phyloP scores from a whole-genome alignment of 768 basidiomycete genomes.

The Leccinum disarticulatum region DNA sequence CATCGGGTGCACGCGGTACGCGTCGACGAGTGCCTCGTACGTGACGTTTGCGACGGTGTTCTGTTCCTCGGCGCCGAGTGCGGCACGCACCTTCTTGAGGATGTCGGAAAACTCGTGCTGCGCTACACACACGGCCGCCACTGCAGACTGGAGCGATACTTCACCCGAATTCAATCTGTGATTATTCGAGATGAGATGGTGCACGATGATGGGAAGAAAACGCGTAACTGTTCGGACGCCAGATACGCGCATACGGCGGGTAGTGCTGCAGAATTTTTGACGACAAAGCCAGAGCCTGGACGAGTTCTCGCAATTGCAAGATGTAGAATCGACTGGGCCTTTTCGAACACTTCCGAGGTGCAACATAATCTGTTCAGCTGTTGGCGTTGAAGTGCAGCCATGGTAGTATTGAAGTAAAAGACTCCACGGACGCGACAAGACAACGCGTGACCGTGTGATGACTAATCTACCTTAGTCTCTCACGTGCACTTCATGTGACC shows the following conservation, averaged over 20 bases:
- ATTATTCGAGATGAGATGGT: background rate
- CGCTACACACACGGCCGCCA: constrained; percentile 25
- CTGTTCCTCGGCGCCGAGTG: constrained; percentile 7
- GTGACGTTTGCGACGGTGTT: constrained; percentile 8
- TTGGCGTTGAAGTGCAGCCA: background rate
- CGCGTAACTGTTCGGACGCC: constrained; percentile 32
- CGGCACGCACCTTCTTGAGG: constrained; percentile 24
- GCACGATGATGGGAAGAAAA: background rate
- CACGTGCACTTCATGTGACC: too few species aligned
- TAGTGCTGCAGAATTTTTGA: constrained; percentile 24
- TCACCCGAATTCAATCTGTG: constrained; percentile 29
- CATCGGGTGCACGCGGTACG: constrained; percentile 20
- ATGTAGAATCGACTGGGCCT: constrained; percentile 22
- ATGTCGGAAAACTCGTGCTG: constrained; percentile 21
- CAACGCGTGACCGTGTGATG: background rate
- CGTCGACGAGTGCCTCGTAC: constrained; percentile 33
- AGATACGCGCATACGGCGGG: constrained; percentile 33
- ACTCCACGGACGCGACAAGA: background rate
- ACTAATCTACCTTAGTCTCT: too few species aligned
- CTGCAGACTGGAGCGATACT: constrained; percentile 29
- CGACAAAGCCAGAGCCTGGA: constrained; percentile 28
- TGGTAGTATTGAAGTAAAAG: background rate
- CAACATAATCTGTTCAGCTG: background rate
- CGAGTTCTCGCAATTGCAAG: constrained; percentile 27
- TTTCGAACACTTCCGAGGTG: constrained; percentile 20